Conservation (phyloP, 768 basidiomycete species). For the Agaricus subrufescens region DNA sequence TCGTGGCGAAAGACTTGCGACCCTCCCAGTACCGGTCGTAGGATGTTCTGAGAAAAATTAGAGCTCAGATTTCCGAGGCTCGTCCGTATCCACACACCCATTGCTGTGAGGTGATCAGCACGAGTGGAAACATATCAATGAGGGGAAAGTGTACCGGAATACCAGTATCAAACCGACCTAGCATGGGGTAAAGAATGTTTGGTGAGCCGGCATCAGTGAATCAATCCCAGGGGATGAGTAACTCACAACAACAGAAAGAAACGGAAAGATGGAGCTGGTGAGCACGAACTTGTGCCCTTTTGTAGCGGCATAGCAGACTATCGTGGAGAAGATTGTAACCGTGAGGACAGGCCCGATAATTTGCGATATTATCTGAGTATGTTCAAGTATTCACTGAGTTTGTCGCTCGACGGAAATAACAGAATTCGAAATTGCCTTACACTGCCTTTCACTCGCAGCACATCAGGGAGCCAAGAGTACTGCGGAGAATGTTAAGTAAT, state of each 20-base stretch:
- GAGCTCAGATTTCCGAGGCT: not conserved
- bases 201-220: not conserved
- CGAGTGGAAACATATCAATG: not conserved
- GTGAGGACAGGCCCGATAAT: slow-evolving; percentile 83
- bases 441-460: slow-evolving; percentile 78
- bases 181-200: not conserved
- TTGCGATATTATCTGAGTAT: slow-evolving; percentile 54
- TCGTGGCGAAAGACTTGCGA: slow-evolving; percentile 71
- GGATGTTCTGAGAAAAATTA: slow-evolving; percentile 50
- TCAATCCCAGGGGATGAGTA: not conserved
- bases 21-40: slow-evolving; percentile 91
- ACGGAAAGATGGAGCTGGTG: slow-evolving; percentile 81
- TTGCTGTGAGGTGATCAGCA: slow-evolving; percentile 42
- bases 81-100: slow-evolving; percentile 36
- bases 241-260: slow-evolving; percentile 86
- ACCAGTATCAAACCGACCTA: slow-evolving; percentile 88
- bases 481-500: slow-evolving; percentile 18
- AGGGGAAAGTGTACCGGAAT: slow-evolving; percentile 54
- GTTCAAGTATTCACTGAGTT: not conserved
- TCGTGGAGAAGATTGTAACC: slow-evolving; percentile 68
- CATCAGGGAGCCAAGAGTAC: slow-evolving; percentile 91
- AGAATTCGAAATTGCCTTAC: slow-evolving; percentile 36
- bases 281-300: slow-evolving; percentile 57
- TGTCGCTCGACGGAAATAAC: slow-evolving; percentile 1
- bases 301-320: slow-evolving; percentile 54